Evolutionary conservation across 2,329 filamentous ascomycete species (phyloP), one percentile per base, ranked within the genome.

Genomic region (Furcasterigmium sp.): DNA sequence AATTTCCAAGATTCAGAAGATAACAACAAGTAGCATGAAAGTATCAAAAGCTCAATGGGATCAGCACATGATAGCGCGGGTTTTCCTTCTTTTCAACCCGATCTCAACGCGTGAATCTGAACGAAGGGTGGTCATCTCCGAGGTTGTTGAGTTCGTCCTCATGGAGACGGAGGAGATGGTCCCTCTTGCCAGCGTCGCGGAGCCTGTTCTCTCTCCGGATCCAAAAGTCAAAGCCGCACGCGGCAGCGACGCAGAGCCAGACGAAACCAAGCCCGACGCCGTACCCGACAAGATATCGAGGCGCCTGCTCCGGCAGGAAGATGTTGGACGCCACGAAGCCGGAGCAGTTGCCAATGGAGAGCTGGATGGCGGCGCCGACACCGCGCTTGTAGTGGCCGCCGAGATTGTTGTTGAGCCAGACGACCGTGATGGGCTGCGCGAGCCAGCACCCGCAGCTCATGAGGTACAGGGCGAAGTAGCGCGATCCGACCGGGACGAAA

Each of bases 371-470:
- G 17, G 73, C 66, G 6, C 69, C 67, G 21, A 82, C 65, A 1
- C 68, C 64, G 15, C 75, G 68, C 60, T 81, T 81, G 56, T 77
- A 80, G 54, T 78, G 75, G 2, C 76, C 76, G 1, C 66, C 69
- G 50, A 79, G 66, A 49, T 76, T 76, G 54, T 81, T 80, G 44
- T 67, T 68, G 18, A 81, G 60, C 77, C 78, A 82, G 7, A 67
- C 72, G 20, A 81, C 60, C 2, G 68, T 65, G 34, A 81, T 68
- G 2, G 78, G 76, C 46, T 76, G 73, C 4, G 71, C 69, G 40
- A 75, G 72, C 53, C 73, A 80, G 2, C 70, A 70, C 14, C 78
- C 76, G 8, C 63, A 62, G 3, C 74, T 72, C 51, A 80, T 60
- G 35, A 78, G 65, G 55, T 75, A 80, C 36, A 78, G 59, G 9